phyloP scores from a whole-genome alignment of 2,329 filamentous ascomycete species.

The Tolypocladium tropicale region DNA sequence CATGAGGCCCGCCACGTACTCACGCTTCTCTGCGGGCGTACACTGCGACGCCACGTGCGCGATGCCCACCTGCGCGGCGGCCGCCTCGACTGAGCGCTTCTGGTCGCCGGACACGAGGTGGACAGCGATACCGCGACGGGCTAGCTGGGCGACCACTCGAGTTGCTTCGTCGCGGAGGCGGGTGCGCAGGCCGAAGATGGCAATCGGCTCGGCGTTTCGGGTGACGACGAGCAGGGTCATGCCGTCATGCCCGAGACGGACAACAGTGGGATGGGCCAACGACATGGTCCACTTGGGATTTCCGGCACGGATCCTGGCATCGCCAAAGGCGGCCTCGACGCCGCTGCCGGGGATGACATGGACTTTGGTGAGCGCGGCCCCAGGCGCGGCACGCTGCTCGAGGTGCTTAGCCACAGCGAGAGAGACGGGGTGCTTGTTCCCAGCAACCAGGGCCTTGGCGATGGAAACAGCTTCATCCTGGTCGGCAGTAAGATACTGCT shows the following conservation, averaged over 20 bases:
- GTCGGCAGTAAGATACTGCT: conserved; percentile 10
- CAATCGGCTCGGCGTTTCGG: conserved; percentile 18
- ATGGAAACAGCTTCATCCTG: conserved; percentile 13
- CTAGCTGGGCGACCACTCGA: conserved; percentile 33
- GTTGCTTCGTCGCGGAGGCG: conserved; percentile 26
- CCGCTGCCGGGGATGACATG: conserved; percentile 27
- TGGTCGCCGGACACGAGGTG: conserved; percentile 50
- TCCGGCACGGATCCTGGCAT: conserved; percentile 26
- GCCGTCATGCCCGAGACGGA: conserved; percentile 8
- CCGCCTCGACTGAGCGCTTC: conserved; percentile 31
- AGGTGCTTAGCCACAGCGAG: conserved; percentile 33
- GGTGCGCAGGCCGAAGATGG: conserved; percentile 38
- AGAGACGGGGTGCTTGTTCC: conserved; percentile 41
- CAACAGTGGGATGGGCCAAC: conserved; percentile 9
- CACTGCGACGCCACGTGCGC: conserved; percentile 32
- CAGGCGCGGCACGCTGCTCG: conserved; percentile 4
- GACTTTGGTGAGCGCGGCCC: conserved; percentile 13
- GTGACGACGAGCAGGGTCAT: conserved; percentile 19
- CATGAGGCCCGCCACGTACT: conserved; percentile 35
- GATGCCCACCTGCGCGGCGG: conserved; percentile 32
- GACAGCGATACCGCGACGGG: conserved; percentile 33
- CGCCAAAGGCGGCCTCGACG: conserved; percentile 25
- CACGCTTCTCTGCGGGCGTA: conserved; percentile 42
- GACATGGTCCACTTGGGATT: conserved; percentile 33
- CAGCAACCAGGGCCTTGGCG: conserved; percentile 19